These are phyloP conservation scores for Rhynchospora tenuis DNA, from an alignment of 176 grass and related monocot genomes.

Conservation along the genomic window DNA sequence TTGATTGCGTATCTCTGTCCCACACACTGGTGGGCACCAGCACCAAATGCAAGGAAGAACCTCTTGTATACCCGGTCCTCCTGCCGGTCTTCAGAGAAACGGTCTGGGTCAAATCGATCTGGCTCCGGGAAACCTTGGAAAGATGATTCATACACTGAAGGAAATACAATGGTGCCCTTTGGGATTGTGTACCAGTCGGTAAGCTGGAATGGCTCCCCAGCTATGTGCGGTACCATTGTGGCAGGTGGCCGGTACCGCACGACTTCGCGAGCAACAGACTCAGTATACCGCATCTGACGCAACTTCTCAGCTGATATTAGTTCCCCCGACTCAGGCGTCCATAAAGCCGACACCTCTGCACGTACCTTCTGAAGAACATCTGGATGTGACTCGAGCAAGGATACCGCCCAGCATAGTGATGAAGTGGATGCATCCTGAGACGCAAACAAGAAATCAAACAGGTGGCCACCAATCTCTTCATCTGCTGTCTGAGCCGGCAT, in stretches of 20 bases:
- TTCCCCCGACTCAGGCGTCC: slow-evolving; percentile 52
- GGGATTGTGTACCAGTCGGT: slow-evolving; percentile 88
- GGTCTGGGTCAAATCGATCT: slow-evolving; percentile 67
- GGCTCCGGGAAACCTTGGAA: slow-evolving; percentile 68
- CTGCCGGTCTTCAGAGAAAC: slow-evolving; percentile 34
- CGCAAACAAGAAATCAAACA: slow-evolving; percentile 92
- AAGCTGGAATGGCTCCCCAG: slow-evolving; percentile 60
- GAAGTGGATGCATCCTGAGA: slow-evolving; percentile 93
- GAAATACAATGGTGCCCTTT: slow-evolving; percentile 82
- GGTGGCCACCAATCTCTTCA: slow-evolving; percentile 45
- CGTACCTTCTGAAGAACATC: slow-evolving; percentile 69
- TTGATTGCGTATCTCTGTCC: slow-evolving; percentile 91
- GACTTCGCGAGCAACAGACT: slow-evolving; percentile 78
- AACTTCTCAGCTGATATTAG: slow-evolving; percentile 54
- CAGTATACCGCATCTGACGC: slow-evolving; percentile 64
- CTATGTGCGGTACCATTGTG: slow-evolving; percentile 81
- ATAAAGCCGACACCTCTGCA: slow-evolving; percentile 42
- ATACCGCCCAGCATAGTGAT: slow-evolving; percentile 66
- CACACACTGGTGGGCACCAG: slow-evolving; percentile 81
- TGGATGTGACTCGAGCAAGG: slow-evolving; percentile 62
- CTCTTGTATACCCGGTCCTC: slow-evolving; percentile 76
- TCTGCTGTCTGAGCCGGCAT: slow-evolving; percentile 39
- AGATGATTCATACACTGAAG: slow-evolving; percentile 72
- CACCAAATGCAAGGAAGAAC: slow-evolving; percentile 80
- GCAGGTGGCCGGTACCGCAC: slow-evolving; percentile 62